Evolutionary conservation across 495 filamentous ascomycete genomes (phyloP).

Genomic region (Podospora comata): DNA sequence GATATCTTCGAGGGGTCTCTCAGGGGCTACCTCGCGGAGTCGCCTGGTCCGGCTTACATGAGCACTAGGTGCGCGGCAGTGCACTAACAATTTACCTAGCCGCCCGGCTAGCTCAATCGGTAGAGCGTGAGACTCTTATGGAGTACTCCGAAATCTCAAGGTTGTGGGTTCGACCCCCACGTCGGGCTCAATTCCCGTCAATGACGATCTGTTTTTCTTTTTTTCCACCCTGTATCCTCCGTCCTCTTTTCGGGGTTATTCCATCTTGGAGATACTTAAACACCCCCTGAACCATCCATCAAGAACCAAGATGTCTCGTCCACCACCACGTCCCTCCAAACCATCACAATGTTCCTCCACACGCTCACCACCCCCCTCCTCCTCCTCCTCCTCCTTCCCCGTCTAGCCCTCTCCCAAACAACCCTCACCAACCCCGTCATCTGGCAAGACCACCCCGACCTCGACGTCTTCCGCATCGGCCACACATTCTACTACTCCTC

Average conservation of each 20-base stretch:
- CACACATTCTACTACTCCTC: slow-evolving; percentile 54
- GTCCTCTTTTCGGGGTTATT: not conserved
- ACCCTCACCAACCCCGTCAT: slow-evolving; percentile 43
- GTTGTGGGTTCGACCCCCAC: too few relatives aligned
- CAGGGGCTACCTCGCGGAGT: too few relatives aligned
- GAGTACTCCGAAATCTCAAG: too few relatives aligned
- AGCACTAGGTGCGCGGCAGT: too few relatives aligned
- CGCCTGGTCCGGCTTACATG: too few relatives aligned
- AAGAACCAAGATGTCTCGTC: not conserved
- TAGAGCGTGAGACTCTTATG: too few relatives aligned
- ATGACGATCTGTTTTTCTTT: not conserved
- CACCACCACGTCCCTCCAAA: not conserved
- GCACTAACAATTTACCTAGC: not conserved
- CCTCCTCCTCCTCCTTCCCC: not conserved
- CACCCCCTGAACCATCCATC: not conserved
- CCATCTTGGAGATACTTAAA: not conserved
- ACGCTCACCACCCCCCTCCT: not conserved
- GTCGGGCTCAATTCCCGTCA: not conserved
- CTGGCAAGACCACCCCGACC: slow-evolving; percentile 34
- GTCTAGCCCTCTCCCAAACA: slow-evolving; percentile 8
- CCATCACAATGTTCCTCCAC: not conserved
- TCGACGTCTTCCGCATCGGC: slow-evolving; percentile 44
- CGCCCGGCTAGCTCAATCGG: not conserved
- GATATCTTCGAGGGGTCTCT: too few relatives aligned
- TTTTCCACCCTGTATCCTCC: not conserved